A percentile compares a stretch with the other conserved stretches of the same genome.
phyloP scores from a whole-genome alignment of 352 stramenopile species.

The Pythium oligandrum region DNA sequence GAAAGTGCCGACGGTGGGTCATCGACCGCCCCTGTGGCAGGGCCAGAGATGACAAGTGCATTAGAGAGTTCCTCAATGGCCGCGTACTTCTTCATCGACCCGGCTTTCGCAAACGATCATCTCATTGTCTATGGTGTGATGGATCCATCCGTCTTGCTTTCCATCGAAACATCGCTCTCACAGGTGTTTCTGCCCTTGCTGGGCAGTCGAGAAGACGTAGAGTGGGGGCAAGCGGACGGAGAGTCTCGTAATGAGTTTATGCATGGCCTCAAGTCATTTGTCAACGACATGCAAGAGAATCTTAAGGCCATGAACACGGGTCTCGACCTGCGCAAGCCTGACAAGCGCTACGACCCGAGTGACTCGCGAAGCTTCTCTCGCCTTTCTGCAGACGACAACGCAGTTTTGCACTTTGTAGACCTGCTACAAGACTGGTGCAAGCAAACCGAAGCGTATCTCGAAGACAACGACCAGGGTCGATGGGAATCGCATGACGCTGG shows the following conservation, averaged over 20 bases:
- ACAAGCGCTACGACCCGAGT: slow-evolving; percentile 72
- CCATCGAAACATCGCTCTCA: slow-evolving; percentile 64
- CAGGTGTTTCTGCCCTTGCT: slow-evolving; percentile 71
- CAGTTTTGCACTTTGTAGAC: slow-evolving; percentile 81
- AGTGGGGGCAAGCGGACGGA: slow-evolving; percentile 63
- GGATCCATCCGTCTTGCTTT: slow-evolving; percentile 60
- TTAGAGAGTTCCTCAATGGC: slow-evolving; percentile 13
- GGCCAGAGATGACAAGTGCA: slow-evolving; percentile 12
- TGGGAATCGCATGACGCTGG: slow-evolving; percentile 83
- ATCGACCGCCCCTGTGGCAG: not conserved
- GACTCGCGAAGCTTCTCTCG: slow-evolving; percentile 67
- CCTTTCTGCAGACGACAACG: slow-evolving; percentile 61
- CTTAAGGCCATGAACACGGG: slow-evolving; percentile 87
- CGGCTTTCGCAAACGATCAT: slow-evolving; percentile 65
- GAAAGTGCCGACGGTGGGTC: slow-evolving; percentile 9
- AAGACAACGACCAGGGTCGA: slow-evolving; percentile 72
- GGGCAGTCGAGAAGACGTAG: slow-evolving; percentile 25
- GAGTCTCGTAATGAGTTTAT: slow-evolving; percentile 83
- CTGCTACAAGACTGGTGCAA: slow-evolving; percentile 88
- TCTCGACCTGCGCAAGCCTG: slow-evolving; percentile 83
- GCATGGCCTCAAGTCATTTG: slow-evolving; percentile 72
- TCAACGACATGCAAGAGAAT: slow-evolving; percentile 84
- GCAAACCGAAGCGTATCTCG: slow-evolving; percentile 80
- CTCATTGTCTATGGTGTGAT: slow-evolving; percentile 66
- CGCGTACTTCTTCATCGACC: slow-evolving; percentile 34